A percentile compares a stretch with the other conserved stretches of the same genome.
Conservation (phyloP, 495 filamentous ascomycete species). For the Chaetomidium leptoderma region DNA sequence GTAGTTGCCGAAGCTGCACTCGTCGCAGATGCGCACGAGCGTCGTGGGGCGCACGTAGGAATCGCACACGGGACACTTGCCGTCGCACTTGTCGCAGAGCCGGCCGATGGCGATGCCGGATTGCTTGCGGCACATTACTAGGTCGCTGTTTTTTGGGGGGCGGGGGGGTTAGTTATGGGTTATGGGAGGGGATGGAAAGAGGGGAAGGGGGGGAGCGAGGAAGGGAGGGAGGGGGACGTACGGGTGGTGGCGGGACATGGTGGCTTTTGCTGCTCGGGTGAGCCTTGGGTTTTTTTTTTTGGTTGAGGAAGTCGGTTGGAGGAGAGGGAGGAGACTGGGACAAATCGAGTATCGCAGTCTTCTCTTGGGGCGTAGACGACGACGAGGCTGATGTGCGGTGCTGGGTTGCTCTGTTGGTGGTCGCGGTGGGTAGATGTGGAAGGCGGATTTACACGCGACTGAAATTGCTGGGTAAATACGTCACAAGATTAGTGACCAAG, state of each 20-base stretch:
- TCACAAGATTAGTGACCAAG: not conserved
- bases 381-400: not conserved
- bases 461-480: slow-evolving; percentile 13
- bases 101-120: slow-evolving; percentile 97
- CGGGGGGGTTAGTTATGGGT: slow-evolving; percentile 16
- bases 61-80: slow-evolving; percentile 98
- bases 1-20: slow-evolving; percentile 99
- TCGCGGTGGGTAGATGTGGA: not conserved
- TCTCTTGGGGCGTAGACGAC: not conserved
- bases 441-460: slow-evolving; percentile 10
- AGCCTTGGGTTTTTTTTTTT: not conserved
- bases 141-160: slow-evolving; percentile 56
- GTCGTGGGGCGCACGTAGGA: slow-evolving; percentile 98
- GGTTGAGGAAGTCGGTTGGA: not conserved
- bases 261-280: not conserved
- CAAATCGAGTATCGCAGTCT: too few relatives aligned
- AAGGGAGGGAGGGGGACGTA: slow-evolving; percentile 17
- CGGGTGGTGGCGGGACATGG: slow-evolving; percentile 41
- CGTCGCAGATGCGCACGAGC: slow-evolving; percentile 95
- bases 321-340: not conserved
- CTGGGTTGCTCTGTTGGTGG: not conserved
- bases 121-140: slow-evolving; percentile 99
- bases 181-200: not conserved
- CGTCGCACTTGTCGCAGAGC: slow-evolving; percentile 99
- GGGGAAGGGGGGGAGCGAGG: not conserved